These are phyloP conservation scores for Aspergillus sp. DNA, from an alignment of 2,329 filamentous ascomycete species.

Conservation along the genomic window DNA sequence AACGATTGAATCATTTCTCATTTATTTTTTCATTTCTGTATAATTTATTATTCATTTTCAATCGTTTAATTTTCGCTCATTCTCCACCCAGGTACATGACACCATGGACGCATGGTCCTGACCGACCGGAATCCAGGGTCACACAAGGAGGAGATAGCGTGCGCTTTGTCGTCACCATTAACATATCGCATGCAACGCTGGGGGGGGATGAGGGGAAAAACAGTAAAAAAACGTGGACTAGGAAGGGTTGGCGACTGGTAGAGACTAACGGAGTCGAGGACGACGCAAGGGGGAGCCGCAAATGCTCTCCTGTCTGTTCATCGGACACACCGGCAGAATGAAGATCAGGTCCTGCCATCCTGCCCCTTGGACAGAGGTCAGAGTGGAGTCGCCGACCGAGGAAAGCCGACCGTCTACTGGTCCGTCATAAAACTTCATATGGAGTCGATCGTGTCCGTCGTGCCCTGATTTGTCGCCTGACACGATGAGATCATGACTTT, in stretches of 20 bases:
- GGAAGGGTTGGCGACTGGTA: not conserved
- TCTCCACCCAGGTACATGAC: not conserved
- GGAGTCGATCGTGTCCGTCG: not conserved
- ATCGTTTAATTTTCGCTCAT: not conserved
- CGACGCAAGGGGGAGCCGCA: conserved; percentile 1
- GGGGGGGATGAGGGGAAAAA: not conserved
- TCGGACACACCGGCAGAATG: conserved; percentile 1
- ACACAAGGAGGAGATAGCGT: not conserved
- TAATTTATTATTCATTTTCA: too few species aligned
- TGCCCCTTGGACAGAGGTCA: too few species aligned
- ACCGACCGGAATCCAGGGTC: not conserved
- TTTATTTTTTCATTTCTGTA: not conserved
- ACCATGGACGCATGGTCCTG: not conserved
- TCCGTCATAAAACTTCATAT: not conserved
- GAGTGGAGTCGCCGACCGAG: not conserved
- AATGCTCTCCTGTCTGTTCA: not conserved
- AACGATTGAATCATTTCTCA: not conserved
- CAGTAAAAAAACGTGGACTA: not conserved
- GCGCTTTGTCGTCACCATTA: not conserved
- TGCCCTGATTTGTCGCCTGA: not conserved
- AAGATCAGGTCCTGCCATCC: not conserved
- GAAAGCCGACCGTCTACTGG: not conserved
- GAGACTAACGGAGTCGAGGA: not conserved
- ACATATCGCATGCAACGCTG: not conserved
- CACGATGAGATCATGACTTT: not conserved